Percentiles rank a stretch among this genome's conserved stretches.
Evolutionary conservation across 2,329 filamentous ascomycete genomes (phyloP).

Genomic region (Monosporascus sp.): DNA sequence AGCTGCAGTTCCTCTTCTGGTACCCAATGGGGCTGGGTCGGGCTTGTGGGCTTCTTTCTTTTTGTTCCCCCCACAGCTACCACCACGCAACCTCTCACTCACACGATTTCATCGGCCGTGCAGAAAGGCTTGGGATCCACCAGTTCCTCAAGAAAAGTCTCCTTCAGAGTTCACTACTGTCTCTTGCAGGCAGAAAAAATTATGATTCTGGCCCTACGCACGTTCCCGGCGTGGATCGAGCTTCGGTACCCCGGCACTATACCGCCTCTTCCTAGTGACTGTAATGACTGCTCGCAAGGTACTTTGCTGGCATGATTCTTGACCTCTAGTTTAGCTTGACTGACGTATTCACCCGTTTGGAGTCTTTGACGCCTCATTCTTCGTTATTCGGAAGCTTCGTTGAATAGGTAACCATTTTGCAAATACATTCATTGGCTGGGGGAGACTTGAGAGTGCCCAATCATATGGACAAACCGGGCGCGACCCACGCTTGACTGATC

Average conservation of each 20-base stretch:
- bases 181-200: conserved; percentile 14
- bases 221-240: conserved; percentile 31
- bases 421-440: conserved; percentile 37
- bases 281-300: conserved; percentile 33
- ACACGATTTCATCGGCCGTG: neutral
- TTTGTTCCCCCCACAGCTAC: conserved; percentile 22
- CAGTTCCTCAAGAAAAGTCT: conserved; percentile 20
- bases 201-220: conserved; percentile 24
- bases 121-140: conserved; percentile 17
- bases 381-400: conserved; percentile 15
- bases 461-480: conserved; percentile 38
- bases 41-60: conserved; percentile 20
- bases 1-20: conserved; percentile 6
- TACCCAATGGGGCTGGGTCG: conserved; percentile 17
- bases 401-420: conserved; percentile 14
- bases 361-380: conserved; percentile 19
- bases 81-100: conserved; percentile 10
- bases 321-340: conserved; percentile 31
- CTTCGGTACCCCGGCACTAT: conserved; percentile 28
- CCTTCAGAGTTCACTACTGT: conserved; percentile 23
- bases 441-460: conserved; percentile 32
- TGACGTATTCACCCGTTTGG: conserved; percentile 31
- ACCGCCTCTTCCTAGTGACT: conserved; percentile 25
- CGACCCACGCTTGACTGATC: conserved; percentile 37
- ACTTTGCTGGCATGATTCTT: conserved; percentile 29